These are phyloP conservation scores for Moesziomyces globuligerus DNA, from an alignment of 1,284 basidiomycete species.

Conservation along the genomic window DNA sequence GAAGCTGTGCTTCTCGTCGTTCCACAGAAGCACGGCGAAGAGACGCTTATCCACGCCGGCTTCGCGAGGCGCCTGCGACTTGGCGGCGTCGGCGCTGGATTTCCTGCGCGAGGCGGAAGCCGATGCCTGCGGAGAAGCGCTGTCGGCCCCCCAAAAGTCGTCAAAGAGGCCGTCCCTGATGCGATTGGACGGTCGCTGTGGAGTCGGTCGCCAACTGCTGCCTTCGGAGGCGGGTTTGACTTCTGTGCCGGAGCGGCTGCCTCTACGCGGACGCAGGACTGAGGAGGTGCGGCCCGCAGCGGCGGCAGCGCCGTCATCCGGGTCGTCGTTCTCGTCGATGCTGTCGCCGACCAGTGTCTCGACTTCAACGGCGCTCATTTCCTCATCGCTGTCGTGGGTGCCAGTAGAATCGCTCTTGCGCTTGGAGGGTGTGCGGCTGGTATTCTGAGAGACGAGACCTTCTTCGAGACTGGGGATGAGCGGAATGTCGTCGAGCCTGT, in stretches of 20 bases:
- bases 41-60: conserved; percentile 57
- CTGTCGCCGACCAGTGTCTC: conserved; percentile 44
- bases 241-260: conserved; percentile 18
- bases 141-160: conserved; percentile 6
- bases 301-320: not conserved
- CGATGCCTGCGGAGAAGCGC: conserved; percentile 1
- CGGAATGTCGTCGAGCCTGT: conserved; percentile 73
- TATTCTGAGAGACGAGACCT: conserved; percentile 12
- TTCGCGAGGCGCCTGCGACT: conserved; percentile 8
- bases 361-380: conserved; percentile 46
- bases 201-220: conserved; percentile 20
- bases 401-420: conserved; percentile 27
- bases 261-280: conserved; percentile 18
- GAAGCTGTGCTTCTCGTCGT: conserved; percentile 96
- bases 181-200: conserved; percentile 4
- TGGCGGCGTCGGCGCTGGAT: conserved; percentile 11
- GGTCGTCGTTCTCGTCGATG: conserved; percentile 28
- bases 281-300: conserved; percentile 6
- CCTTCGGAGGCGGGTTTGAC: conserved; percentile 13
- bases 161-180: conserved; percentile 6
- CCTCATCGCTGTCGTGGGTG: conserved; percentile 39
- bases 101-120: conserved; percentile 15
- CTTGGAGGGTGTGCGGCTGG: conserved; percentile 34
- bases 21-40: conserved; percentile 91
- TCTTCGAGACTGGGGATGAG: conserved; percentile 70